Evolutionary conservation across 768 basidiomycete genomes (phyloP).

Genomic region (Rhizopogon rudus): DNA sequence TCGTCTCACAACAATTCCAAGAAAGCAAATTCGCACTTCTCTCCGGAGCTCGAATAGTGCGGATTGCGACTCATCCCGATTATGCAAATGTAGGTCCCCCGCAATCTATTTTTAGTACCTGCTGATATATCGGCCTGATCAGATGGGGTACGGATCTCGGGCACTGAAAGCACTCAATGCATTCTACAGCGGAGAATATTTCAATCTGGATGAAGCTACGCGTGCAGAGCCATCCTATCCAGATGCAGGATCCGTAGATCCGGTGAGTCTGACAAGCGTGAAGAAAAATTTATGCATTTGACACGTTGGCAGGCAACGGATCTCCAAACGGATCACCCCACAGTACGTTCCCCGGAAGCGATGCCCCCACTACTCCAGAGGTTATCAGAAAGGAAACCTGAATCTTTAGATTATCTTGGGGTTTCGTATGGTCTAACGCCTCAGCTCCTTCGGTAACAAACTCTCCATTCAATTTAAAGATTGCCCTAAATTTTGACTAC

Average conservation of each 20-base stretch:
- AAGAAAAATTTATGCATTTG: not conserved
- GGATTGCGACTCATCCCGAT: slow-evolving; percentile 95
- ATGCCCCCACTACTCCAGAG: slow-evolving; percentile 95
- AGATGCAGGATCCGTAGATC: slow-evolving; percentile 45
- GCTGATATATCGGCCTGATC: slow-evolving; percentile 5
- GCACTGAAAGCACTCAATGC: slow-evolving; percentile 83
- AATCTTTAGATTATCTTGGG: slow-evolving; percentile 88
- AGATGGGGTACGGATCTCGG: slow-evolving; percentile 97
- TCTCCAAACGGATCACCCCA: slow-evolving; percentile 76
- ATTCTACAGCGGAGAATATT: slow-evolving; percentile 91
- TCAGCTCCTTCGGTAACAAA: slow-evolving; percentile 62
- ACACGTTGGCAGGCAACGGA: slow-evolving; percentile 32
- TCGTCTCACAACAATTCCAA: slow-evolving; percentile 92
- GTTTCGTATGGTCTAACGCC: slow-evolving; percentile 95
- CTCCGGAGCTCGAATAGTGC: slow-evolving; percentile 86
- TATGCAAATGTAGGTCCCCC: slow-evolving; percentile 69
- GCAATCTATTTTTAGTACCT: not conserved
- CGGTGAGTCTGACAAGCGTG: slow-evolving; percentile 26
- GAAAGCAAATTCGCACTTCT: slow-evolving; percentile 90
- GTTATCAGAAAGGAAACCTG: slow-evolving; percentile 85
- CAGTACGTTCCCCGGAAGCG: slow-evolving; percentile 61
- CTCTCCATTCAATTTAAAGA: not conserved
- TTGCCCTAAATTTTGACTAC: not conserved
- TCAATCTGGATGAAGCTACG: slow-evolving; percentile 73
- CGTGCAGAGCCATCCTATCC: slow-evolving; percentile 54